Base-by-base conservation (phyloP, 2,329 filamentous ascomycete genomes). In the Nannizziopsis arthrosporioides region DNA sequence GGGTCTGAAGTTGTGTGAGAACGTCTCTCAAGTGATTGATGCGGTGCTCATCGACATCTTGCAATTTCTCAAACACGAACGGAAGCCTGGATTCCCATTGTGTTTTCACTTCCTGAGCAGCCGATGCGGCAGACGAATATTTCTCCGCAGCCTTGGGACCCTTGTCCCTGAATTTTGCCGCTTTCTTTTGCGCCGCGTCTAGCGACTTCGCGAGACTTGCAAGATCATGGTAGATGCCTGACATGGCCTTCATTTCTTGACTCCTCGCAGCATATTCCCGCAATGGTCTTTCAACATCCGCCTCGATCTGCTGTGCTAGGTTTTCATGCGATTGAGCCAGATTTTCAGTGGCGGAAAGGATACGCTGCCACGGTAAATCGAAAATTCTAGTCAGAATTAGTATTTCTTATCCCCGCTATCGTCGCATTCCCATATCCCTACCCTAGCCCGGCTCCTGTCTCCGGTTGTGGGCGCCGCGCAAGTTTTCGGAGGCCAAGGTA, bases 31-130 rank as follows among this genome's bases (percentile, higher is more conserved):
- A 73, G 60, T 93, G 84, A 64, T 95, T 94, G 56, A 93, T 73
- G 48, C 92, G 80, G 57, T 78, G 82, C 69, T 98, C 92, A 61
- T 98, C 92, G 30, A 93, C 72, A 5, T 85, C 83, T 64, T 98
- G 92, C 19, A 98, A 77, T 52, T 82, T 84, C 67, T 98, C 92
- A 61, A 94, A 95, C 52, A 95, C 84, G 66, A 86, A 96, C 1
- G 92, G 92, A 11, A 92, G 87, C 64, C 94, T 88, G 0, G 87
- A 88, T 48, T 94, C 82, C 92, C 92, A 98, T 62, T 94, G 84
- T 55, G 82, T 77, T 39, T 75, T 78, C n/a, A 87, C 83, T 51
- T 80, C 80, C 54, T 94, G 85, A 38, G 93, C 77, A 54, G 81
- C 82, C 14, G 78, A 72, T 9, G 78, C 75, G 10, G 87, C 88